Base-by-base conservation (phyloP, 768 basidiomycete species). In the Suillus bovinus region DNA sequence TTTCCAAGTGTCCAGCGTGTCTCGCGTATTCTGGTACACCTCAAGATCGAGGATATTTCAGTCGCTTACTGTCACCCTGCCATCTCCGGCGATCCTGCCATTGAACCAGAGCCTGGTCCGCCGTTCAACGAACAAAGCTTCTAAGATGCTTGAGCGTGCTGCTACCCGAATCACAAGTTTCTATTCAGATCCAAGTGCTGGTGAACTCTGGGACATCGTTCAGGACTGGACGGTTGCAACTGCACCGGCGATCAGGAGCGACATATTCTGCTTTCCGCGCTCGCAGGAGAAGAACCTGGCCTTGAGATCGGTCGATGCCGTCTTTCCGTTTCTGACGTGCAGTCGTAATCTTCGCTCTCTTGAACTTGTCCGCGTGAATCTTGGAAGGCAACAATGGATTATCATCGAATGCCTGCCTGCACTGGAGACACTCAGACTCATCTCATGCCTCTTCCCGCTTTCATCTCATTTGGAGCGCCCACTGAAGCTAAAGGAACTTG, bases 401-500 rank as follows among this genome's bases (percentile, higher is more conserved):
- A 41, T 27, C 3, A 38, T 56, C 24, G 24, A 56, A 29, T 39
- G 24, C 27, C 6, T 56, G 4, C 55, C 55, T 27, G 38, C 38
- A 5, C 55, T 56, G 3, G 55, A 56, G 24, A 39, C 38, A 29
- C 55, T 56, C 38, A 56, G 27, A 27, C 55, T 56, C 27, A 20
- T 39, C 17, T 38, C 36, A 17, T 56, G 55, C 24, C 11, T 29
- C 24, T 56, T 56, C 24, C 24, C 24, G 10, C 54, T 36, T 39
- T 39, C 36, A 29, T 29, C 39, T 39, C 24, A 56, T 9, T 56
- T 56, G 36, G 36, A 39, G 3, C 36, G 38, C 27, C 17, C 31
- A 16, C 55, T 56, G 17, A 56, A 56, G 38, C 38, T 56, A 13
- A 56, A 56, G 55, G 55, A 39, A 20, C 55, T 56, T 29, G 55